Evolutionary conservation across 352 stramenopile species (phyloP).

Genomic region (Pythium dissimile): DNA sequence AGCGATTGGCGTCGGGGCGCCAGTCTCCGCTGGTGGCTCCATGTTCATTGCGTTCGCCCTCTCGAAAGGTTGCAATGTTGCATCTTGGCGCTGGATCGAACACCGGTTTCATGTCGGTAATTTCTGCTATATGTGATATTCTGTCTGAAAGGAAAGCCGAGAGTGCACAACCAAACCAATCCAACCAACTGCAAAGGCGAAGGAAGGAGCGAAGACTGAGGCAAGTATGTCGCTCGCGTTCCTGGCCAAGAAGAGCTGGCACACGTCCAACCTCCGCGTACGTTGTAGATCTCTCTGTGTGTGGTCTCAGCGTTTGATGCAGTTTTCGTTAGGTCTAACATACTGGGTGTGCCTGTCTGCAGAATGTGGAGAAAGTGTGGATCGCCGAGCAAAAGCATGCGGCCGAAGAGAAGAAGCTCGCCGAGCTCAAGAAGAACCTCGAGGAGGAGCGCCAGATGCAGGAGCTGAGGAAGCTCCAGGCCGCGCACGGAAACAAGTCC

Average conservation of each 20-base stretch:
- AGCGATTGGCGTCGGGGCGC: background rate
- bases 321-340: background rate
- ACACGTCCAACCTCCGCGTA: constrained; percentile 93
- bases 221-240: constrained; percentile 88
- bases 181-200: background rate
- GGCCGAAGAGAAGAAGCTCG: constrained; percentile 91
- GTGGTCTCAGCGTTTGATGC: too few relatives aligned
- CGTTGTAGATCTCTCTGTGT: constrained; percentile 18
- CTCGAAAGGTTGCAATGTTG: background rate
- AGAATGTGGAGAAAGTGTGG: constrained; percentile 98
- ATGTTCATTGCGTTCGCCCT: constrained; percentile 4
- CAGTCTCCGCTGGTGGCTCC: constrained; percentile 3
- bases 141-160: too few relatives aligned
- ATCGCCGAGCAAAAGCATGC: constrained; percentile 94
- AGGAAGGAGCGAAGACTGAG: background rate
- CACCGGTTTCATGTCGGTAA: background rate
- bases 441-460: constrained; percentile 95
- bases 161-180: too few relatives aligned
- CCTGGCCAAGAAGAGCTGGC: constrained; percentile 97
- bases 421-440: constrained; percentile 95
- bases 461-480: constrained; percentile 92
- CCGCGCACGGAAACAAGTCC: constrained; percentile 74
- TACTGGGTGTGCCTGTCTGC: background rate
- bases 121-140: too few relatives aligned
- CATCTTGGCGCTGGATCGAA: background rate